Base-by-base conservation (phyloP, 345 rosid species). In the Populus nigra region DNA sequence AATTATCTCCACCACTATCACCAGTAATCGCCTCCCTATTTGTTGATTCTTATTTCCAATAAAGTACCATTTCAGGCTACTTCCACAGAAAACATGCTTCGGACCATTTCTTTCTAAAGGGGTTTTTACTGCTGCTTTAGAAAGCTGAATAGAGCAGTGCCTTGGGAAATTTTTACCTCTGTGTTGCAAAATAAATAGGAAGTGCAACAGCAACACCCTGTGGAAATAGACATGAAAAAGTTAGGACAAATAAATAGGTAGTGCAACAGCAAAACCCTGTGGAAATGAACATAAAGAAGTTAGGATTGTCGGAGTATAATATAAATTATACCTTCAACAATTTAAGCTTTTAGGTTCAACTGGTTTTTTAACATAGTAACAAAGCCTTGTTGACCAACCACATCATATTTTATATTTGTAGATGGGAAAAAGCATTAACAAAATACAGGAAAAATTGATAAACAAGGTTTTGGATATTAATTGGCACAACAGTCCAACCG, bases 171-270 rank as follows among this genome's bases (percentile, higher is more conserved):
- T 83, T 85, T 81, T 84, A 96, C 99, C 99, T 96, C 77, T 93
- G 92, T 41, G 99, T 96, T 39, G 98, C 99, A 86, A 91, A 96
- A 84, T 96, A 96, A 69, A 93, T 83, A 31, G 99, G 99, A 80
- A 96, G 91, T 33, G 99, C 98, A 76, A 96, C 99, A 76, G 97
- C 99, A 70, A 96, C 97, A 79, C 99, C 99, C 99, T 96, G 88
- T 23, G 55, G 27, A 74, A 77, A 81, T 68, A 23, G 71, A 77
- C 68, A 70, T 22, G 39, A 22, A 78, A 38, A 68, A 79, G 62
- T 73, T 79, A 68, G 68, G 31, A 68, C 59, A 66, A 18, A 84
- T 96, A 96, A 69, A 93, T 83, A 31, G 99, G 99, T 77, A 93
- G 91, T 57, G 99, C 98, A 76, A 96, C 99, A 74, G 97, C 98